Evolutionary conservation across 176 grass and related monocot genomes (phyloP).

Genomic region (Panicum miliaceum): DNA sequence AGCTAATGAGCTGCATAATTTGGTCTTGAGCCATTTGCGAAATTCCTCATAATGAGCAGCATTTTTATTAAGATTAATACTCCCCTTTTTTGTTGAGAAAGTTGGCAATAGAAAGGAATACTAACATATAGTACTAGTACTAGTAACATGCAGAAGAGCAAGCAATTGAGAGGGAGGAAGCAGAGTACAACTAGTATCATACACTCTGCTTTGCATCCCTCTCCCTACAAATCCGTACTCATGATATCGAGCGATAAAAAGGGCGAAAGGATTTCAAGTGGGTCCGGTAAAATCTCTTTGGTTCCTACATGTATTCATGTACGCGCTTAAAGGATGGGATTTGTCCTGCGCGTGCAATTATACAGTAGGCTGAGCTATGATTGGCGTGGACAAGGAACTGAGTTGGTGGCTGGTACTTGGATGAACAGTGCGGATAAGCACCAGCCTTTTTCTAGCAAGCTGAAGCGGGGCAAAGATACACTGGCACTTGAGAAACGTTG

Average conservation of each 20-base stretch:
- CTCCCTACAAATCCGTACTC: background rate
- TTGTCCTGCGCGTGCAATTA: constrained; percentile 41
- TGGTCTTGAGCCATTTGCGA: background rate
- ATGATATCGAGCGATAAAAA: constrained; percentile 3
- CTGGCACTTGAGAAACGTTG: background rate
- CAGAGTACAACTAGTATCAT: background rate
- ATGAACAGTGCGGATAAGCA: background rate
- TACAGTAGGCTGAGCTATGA: constrained; percentile 38
- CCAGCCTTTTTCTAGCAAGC: constrained; percentile 25
- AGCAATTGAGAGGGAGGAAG: background rate
- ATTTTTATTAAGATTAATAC: background rate
- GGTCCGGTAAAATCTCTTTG: constrained; percentile 20
- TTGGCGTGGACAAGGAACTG: background rate
- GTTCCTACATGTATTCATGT: constrained; percentile 6
- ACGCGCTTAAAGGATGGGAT: background rate
- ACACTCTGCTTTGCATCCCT: background rate
- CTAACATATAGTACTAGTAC: background rate
- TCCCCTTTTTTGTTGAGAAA: background rate
- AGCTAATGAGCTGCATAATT: constrained; percentile 22
- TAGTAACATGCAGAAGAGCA: background rate
- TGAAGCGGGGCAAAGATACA: background rate
- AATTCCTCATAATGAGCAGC: background rate
- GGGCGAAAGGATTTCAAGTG: constrained; percentile 21
- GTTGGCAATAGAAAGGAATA: background rate
- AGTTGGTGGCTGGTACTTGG: background rate